Evolutionary conservation across 148 eudicot genomes (phyloP), one percentile per base, ranked within the genome.

Genomic region (Gaultheria prostrata): DNA sequence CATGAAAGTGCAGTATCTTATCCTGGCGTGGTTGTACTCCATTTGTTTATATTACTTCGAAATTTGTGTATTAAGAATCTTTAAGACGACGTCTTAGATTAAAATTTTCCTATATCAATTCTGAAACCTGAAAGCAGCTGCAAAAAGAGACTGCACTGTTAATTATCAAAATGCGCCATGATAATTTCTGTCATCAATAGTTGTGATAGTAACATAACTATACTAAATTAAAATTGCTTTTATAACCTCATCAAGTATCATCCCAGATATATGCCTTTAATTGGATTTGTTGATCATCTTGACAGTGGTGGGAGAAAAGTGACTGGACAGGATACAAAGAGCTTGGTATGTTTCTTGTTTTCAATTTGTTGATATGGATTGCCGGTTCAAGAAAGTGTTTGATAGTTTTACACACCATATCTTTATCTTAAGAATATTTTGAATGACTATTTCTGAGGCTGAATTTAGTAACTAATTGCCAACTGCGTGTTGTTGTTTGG

Each of bases 291-390:
- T 94, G 87, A 89, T 96, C 89, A 91, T 86, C 91, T 94, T 92
- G 94, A 87, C 99, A 96, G 99, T 94, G 99, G 98, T 96, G 98
- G 98, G 98, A 94, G 94, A 96, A 96, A 90, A 96, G 98, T 91
- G 98, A 96, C 88, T 96, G 99, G 99, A 94, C 95, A 76, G 98
- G 99, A 86, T 94, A 96, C 90, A 96, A 96, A 86, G 98, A 94
- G 91, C 90, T 96, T 89, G 98, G 98, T 96, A 90, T 67, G 65
- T 54, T 54, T 84, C 51, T 86, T 83, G 46, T 79, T 35, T 57
- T 14, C 35, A 32, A 45, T 50, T 35, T 63, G 43, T 75, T 2
- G 17, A 43, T 46, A 39, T n/a, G 32, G 57, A 11, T 11, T 20
- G 11, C 24, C 28, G 0, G 20, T 45, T 39, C 13, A 33, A 76